phyloP scores from a whole-genome alignment of 2,329 filamentous ascomycete species.

The Neofusicoccum kwambonambiense region DNA sequence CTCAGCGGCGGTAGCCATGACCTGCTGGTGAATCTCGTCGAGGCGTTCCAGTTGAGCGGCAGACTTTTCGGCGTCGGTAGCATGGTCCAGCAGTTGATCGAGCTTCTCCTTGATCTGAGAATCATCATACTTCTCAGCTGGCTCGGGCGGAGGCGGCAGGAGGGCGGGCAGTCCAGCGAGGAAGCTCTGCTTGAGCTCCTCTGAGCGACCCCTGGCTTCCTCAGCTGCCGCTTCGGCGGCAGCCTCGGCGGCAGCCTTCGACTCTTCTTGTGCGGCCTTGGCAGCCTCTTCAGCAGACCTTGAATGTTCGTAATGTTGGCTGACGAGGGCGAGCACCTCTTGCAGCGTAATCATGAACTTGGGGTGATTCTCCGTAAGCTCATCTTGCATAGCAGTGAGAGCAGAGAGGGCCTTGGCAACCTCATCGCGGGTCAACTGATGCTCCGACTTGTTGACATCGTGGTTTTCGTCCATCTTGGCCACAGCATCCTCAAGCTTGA shows the following conservation, averaged over 20 bases:
- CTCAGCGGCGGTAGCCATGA: slow-evolving; percentile 79
- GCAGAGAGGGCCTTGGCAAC: slow-evolving; percentile 71
- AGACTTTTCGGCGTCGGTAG: slow-evolving; percentile 65
- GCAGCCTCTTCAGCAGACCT: slow-evolving; percentile 53
- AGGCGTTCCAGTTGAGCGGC: slow-evolving; percentile 76
- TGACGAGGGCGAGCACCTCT: slow-evolving; percentile 79
- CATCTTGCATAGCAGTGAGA: slow-evolving; percentile 73
- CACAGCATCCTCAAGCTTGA: slow-evolving; percentile 75
- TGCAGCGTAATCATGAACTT: slow-evolving; percentile 84
- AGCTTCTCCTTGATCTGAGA: slow-evolving; percentile 57
- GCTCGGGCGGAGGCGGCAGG: slow-evolving; percentile 40
- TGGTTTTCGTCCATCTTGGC: slow-evolving; percentile 73
- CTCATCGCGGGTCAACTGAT: slow-evolving; percentile 78
- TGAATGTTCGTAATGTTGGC: slow-evolving; percentile 84
- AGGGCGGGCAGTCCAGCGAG: slow-evolving; percentile 45
- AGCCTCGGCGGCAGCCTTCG: slow-evolving; percentile 35
- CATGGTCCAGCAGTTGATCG: slow-evolving; percentile 60
- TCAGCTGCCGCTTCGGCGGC: slow-evolving; percentile 43
- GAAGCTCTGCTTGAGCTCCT: slow-evolving; percentile 42
- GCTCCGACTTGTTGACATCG: slow-evolving; percentile 71
- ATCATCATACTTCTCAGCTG: slow-evolving; percentile 55
- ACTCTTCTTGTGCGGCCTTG: slow-evolving; percentile 39
- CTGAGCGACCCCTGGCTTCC: slow-evolving; percentile 43
- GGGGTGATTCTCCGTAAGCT: slow-evolving; percentile 80
- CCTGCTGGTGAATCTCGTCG: slow-evolving; percentile 84